Evolutionary conservation across 495 filamentous ascomycete genomes (phyloP), one percentile per base, ranked within the genome.

Genomic region (Lentithecium fluviatile): DNA sequence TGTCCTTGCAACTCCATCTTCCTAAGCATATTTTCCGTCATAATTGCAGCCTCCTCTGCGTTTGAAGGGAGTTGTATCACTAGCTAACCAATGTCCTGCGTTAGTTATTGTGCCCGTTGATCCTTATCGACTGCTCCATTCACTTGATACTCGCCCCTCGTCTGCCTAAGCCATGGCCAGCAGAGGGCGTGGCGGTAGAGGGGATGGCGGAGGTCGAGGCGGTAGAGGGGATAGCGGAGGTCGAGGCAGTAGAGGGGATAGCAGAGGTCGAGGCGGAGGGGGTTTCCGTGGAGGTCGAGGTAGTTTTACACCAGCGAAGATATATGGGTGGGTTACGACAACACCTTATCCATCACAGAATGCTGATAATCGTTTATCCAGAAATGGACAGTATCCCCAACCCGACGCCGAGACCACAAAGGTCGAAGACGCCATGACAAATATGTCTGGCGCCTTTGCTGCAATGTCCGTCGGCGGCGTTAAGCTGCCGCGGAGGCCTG

Each of bases 401-500:
- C 69, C 69, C n/a, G 62, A 71, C 45, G 25, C 56, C 0, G 25
- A 42, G 12, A 45, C 64, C 34, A 64, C 62, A 1, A 65, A 59
- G 17, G 19, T 53, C n/a, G 69, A 71, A 46, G 45, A 66, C 42
- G 56, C 43, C 7, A 34, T 45, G 0, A 51, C 48, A 13, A 50
- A 58, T 24, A 15, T 57, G 21, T 50, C 48, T 2, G 26, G 55
- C 1, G 50, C 56, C 7, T 21, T 70, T 12, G 40, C 62, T 12
- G 19, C 13, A 8, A 38, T 42, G 2, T 58, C 59, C 3, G 11
- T 67, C 5, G 32, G 8, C 1, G 52, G 48, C 0, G 50, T 51
- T n/a, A 17, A 32, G 15, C 54, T 76, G 19, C 75, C 75, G 17
- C 64, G 63, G 0, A 75, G 79, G 2, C 77, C 75, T 10, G 74